Evolutionary conservation across 2,329 filamentous ascomycete genomes (phyloP), one percentile per base, ranked within the genome.

Genomic region (Onygenales sp.): DNA sequence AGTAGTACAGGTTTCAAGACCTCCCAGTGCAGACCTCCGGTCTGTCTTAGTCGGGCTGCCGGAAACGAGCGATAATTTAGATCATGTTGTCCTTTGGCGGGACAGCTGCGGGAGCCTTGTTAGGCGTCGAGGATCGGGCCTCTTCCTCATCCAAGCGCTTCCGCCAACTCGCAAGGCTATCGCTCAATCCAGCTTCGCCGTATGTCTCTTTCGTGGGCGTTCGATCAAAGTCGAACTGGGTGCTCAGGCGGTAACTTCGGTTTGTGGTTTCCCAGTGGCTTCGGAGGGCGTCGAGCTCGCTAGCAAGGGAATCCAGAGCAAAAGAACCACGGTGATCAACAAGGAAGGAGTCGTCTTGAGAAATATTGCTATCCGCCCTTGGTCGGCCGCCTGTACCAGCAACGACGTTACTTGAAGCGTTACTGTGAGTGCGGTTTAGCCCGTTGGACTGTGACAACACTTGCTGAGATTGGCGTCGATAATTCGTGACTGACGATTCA

Each of bases 201-300:
- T 65, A 64, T 21, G 63, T 68, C 39, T 75, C 73, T 60, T 71
- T 74, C 11, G 73, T 74, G 13, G 74, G 74, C 2, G 74, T 76
- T 47, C 72, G 74, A 53, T 95, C 91, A 62, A 94, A 91, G 66
- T 96, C 91, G 62, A 95, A 94, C 50, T 87, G 84, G 64, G 86
- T 91, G 70, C 88, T 95, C 44, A 96, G 75, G 27, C 93, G 86
- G 69, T 97, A 96, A 63, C 88, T 94, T 70, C 94, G 93, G 73
- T 92, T 96, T 10, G 90, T 95, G 40, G 86, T 88, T 72, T 97
- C 90, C 93, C 93, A 98, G 63, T 96, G 91, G 51, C 78, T 88
- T 51, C 92, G 83, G 47, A 98, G 77, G 10, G 88, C 87, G 67
- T 98, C 93, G 6, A 98, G 82, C 73, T 98, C 93, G 58, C 83